Conservation (phyloP, 2,329 filamentous ascomycete species). For the Aurifilum marmelostoma region DNA sequence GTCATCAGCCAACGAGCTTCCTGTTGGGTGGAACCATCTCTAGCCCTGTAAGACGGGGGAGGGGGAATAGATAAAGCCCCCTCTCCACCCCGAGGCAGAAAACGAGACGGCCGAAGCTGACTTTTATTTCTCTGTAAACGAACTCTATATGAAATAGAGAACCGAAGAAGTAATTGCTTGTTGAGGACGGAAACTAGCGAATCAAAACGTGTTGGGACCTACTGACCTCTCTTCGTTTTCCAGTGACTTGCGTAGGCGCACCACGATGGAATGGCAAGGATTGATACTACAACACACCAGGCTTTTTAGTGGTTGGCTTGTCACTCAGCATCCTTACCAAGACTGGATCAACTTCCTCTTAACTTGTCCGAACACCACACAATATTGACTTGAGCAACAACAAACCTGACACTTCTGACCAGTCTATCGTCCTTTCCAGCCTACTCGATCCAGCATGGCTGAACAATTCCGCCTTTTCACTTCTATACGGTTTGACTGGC, state of each 20-base stretch:
- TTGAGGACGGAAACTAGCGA: no score
- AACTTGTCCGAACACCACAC: neutral
- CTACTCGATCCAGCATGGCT: constrained; percentile 39
- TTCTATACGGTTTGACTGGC: constrained; percentile 71
- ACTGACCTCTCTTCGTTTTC: no score
- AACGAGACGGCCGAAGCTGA: no score
- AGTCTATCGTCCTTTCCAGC: neutral
- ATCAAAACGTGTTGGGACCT: no score
- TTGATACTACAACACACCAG: neutral
- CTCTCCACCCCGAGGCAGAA: no score
- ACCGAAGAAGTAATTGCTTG: neutral
- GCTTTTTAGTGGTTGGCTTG: neutral
- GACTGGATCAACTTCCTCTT: neutral
- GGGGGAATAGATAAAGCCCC: neutral
- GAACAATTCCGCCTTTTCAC: constrained; percentile 66
- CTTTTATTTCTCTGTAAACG: no score
- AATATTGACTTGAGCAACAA: neutral
- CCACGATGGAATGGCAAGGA: neutral
- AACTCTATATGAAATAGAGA: no score
- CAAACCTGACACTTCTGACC: neutral
- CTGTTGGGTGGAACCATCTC: neutral
- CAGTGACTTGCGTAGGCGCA: neutral
- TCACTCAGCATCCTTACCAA: neutral
- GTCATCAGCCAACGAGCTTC: constrained; percentile 15
- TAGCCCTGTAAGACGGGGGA: neutral